Conservation (phyloP, 176 grass and related monocot species). For the Themeda triandra region DNA sequence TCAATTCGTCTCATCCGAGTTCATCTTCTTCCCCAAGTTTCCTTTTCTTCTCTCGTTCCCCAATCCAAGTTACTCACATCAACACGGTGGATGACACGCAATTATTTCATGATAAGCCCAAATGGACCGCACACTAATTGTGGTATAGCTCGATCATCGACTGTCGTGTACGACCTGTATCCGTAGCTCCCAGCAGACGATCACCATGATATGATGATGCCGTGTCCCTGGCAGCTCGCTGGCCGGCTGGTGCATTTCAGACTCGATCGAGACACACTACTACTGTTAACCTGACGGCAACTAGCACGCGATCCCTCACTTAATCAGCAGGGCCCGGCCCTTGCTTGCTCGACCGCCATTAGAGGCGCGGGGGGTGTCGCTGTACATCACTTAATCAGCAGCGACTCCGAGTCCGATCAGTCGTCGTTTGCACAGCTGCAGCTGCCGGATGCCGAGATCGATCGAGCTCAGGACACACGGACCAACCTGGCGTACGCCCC, state of each 20-base stretch:
- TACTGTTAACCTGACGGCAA: too few relatives aligned
- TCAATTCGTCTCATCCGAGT: too few relatives aligned
- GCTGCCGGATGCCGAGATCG: background rate
- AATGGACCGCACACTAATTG: slow-evolving; percentile 22
- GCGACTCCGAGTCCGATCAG: background rate
- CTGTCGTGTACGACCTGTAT: slow-evolving; percentile 24
- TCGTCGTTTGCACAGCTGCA: background rate
- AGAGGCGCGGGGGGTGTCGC: background rate
- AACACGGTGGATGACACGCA: background rate
- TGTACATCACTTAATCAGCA: background rate
- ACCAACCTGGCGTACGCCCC: slow-evolving; percentile 14
- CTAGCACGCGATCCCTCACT: too few relatives aligned
- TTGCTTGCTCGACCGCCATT: too few relatives aligned
- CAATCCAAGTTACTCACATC: too few relatives aligned
- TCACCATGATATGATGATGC: too few relatives aligned
- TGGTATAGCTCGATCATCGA: background rate
- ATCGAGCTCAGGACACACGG: background rate
- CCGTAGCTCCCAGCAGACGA: slow-evolving; percentile 17
- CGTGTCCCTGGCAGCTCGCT: too few relatives aligned
- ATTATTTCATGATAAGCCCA: slow-evolving; percentile 9
- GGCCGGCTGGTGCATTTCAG: too few relatives aligned
- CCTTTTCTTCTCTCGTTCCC: too few relatives aligned
- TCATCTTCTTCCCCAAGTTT: too few relatives aligned
- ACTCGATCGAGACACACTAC: too few relatives aligned
- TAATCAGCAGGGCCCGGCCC: too few relatives aligned